A percentile compares a stretch with the other conserved stretches of the same genome.
These are phyloP conservation scores for Ceratobasidium sp. DNA, from an alignment of 1,284 basidiomycete genomes.

Conservation along the genomic window DNA sequence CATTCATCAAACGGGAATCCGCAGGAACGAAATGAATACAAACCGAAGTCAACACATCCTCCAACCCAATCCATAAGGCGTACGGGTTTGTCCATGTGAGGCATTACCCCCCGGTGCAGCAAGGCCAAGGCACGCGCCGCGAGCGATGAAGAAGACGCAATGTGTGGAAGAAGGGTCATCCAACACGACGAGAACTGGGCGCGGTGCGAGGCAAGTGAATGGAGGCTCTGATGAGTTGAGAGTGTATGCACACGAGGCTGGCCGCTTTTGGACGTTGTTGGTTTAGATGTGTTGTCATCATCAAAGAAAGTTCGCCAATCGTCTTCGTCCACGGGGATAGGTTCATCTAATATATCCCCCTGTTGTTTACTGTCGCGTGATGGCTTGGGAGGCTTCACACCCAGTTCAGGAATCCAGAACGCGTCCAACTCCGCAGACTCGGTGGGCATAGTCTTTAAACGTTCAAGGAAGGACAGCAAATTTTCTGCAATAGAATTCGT, in stretches of 20 bases:
- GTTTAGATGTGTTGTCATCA: constrained; percentile 53
- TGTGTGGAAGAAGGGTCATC: constrained; percentile 73
- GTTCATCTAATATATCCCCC: constrained; percentile 60
- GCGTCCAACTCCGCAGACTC: constrained; percentile 77
- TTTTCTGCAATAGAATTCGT: constrained; percentile 65
- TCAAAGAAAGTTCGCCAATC: constrained; percentile 88
- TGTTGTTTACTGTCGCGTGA: constrained; percentile 46
- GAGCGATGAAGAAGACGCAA: constrained; percentile 59
- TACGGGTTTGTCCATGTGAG: constrained; percentile 77
- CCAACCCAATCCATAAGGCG: constrained; percentile 96
- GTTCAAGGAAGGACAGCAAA: constrained; percentile 79
- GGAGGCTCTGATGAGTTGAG: constrained; percentile 78
- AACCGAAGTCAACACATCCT: constrained; percentile 84
- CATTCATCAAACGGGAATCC: constrained; percentile 9
- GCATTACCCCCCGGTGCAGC: constrained; percentile 86
- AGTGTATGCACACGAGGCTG: constrained; percentile 65
- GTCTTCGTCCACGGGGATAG: constrained; percentile 58
- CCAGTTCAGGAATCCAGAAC: constrained; percentile 85
- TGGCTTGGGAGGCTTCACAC: constrained; percentile 64
- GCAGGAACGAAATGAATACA: constrained; percentile 46
- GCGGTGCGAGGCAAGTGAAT: constrained; percentile 76
- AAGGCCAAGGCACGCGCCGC: constrained; percentile 76
- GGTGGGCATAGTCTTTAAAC: constrained; percentile 84
- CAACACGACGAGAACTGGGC: constrained; percentile 83
- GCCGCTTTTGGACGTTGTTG: constrained; percentile 18